Evolutionary conservation across 176 grass and related monocot species (phyloP), one percentile per base, ranked within the genome.

Genomic region (Oryza glaberrima): DNA sequence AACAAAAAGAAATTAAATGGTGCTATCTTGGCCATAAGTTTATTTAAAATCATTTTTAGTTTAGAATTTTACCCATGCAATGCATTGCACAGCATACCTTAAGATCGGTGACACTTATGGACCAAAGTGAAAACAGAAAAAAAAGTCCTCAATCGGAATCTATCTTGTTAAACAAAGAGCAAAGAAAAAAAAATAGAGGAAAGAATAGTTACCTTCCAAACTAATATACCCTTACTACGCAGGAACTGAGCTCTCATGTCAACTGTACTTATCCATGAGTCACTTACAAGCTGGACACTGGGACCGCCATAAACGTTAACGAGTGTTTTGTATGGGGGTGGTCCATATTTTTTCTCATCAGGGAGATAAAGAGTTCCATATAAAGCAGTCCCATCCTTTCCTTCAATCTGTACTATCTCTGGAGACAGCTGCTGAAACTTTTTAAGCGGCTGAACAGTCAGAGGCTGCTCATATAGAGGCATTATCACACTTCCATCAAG

Each of bases 241-340:
- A 99, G 86, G 69, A 86, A 99, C 65, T 99, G 97, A 65, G 97
- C 94, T 88, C 97, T 96, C 97, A 99, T 99, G 83, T 99, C 97
- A 88, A 99, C 97, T 76, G 93, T 99, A 88, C 88, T 92, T 40
- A 96, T 87, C 97, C 97, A 99, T 36, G 94, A 89, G 88, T 99
- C 97, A 66, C 81, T 90, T 45, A 99, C 94, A 20, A 96, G 84
- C 82, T 99, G 97, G 76, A 96, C 92, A 81, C 94, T 89, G 4
- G 97, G 97, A 54, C 97, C 97, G 75, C 97, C 97, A 73, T 99
- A 99, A 68, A 99, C 92, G 7, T 75, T 90, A 70, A 99, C 80
- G 70, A 99, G 79, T 11, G 92, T 94, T 89, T 81, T 96, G 80
- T 99, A 99, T 0, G 97, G 97, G 56, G 97, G 97, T 46, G 97